Evolutionary conservation across 129 eudicot species (phyloP), one percentile per base, ranked within the genome.

Genomic region (Arctium minus): DNA sequence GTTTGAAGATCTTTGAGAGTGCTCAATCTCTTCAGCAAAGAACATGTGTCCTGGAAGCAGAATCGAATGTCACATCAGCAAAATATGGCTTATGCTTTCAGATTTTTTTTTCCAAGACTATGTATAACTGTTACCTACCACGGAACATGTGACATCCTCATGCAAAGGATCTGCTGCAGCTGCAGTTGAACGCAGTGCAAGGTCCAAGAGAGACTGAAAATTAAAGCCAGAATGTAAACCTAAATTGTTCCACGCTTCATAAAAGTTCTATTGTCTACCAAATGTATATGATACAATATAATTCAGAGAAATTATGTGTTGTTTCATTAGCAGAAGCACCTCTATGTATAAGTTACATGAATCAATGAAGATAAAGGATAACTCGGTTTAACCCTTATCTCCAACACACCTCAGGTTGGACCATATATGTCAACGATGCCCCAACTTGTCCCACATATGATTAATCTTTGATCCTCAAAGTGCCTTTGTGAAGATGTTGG

Each of bases 161-260:
- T 96, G 92, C 75, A 83, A 96, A 76, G 99, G 99, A 90, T 96
- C 99, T 83, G 99, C 98, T 77, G 96, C 99, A 78, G 99, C 99
- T 53, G 98, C 94, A 62, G 99, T 91, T 35, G 95, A 86, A 62
- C 99, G 94, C 90, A 96, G 88, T 22, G 99, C 99, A 77, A 96
- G 97, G 92, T 96, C 99, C 89, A 96, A 80, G 42, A 96, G 99
- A 78, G 99, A 96, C 99, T 96, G 81, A 40, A 78, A 83, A 70
- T 65, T 30, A 48, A 69, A 36, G 35, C 60, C 71, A 79, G 50
- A 60, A 77, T 74, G 71, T 22, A 76, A 50, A 64, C 70, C 64
- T 76, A 30, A 75, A 27, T 44, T 74, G 71, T 64, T 27, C 77
- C 70, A 22, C 15, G 27, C 36, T 67, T 67, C 44, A 60, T 77